Evolutionary conservation across 495 filamentous ascomycete species (phyloP).

Genomic region (Annulohypoxylon stygium): DNA sequence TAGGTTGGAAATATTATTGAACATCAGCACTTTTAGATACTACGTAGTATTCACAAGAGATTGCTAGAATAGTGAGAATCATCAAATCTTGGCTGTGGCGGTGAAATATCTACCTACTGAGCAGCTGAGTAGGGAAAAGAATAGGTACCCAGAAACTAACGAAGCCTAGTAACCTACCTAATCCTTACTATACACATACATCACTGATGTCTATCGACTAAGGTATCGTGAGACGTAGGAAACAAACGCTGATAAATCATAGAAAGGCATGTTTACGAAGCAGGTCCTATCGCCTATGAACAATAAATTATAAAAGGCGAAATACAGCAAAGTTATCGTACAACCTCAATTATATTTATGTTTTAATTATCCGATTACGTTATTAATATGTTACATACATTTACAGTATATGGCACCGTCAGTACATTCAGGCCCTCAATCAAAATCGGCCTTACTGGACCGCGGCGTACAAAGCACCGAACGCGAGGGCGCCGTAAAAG

Average conservation of each 20-base stretch:
- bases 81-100: not conserved
- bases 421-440: not conserved
- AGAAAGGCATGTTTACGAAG: too few species aligned
- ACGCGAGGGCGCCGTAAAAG: slow-evolving; percentile 43
- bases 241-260: too few species aligned
- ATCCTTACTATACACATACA: too few species aligned
- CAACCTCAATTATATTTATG: not conserved
- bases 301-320: not conserved
- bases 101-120: not conserved
- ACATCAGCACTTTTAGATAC: too few species aligned
- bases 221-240: too few species aligned
- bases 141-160: too few species aligned
- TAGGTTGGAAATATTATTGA: too few species aligned
- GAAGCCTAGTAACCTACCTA: too few species aligned
- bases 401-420: not conserved
- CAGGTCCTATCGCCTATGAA: not conserved
- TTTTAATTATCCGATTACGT: not conserved
- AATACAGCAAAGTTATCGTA: not conserved
- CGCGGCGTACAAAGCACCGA: slow-evolving; percentile 38
- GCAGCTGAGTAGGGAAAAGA: too few species aligned
- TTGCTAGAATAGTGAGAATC: not conserved
- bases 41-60: too few species aligned
- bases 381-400: slow-evolving; percentile 1
- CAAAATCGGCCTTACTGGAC: slow-evolving; percentile 22
- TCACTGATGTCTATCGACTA: too few species aligned